These are phyloP conservation scores for Ophiostoma ips DNA, from an alignment of 2,329 filamentous ascomycete genomes.

Conservation along the genomic window DNA sequence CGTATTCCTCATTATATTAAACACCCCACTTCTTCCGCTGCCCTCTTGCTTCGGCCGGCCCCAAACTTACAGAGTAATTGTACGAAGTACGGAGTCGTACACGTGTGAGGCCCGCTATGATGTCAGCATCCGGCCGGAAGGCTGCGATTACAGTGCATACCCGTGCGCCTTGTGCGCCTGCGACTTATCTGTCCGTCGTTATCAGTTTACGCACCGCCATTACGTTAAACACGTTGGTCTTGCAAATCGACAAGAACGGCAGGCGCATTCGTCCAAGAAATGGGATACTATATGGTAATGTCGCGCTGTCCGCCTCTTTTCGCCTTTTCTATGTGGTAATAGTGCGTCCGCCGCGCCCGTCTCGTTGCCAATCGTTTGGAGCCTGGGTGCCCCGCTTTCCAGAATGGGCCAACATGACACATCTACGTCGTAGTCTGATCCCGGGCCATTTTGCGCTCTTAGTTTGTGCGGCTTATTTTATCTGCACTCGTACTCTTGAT, in stretches of 20 bases:
- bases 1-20: too few species aligned
- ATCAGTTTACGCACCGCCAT: conserved; percentile 18
- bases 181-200: conserved; percentile 4
- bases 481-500: background rate
- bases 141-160: conserved; percentile 7
- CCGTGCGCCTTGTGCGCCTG: background rate
- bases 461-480: background rate
- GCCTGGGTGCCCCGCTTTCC: conserved; percentile 2
- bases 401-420: background rate
- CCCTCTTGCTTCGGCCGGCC: background rate
- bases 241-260: background rate
- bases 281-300: background rate
- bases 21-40: too few species aligned
- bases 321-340: conserved; percentile 35
- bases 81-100: too few species aligned
- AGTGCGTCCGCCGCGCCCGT: conserved; percentile 15
- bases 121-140: conserved; percentile 7
- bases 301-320: conserved; percentile 1
- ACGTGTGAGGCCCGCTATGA: conserved; percentile 8
- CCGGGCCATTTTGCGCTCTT: background rate
- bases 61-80: too few species aligned
- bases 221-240: conserved; percentile 33
- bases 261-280: background rate
- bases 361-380: background rate
- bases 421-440: background rate